Base-by-base conservation (phyloP, 805 yeast genomes). In the Jamesozyma gamospora region DNA sequence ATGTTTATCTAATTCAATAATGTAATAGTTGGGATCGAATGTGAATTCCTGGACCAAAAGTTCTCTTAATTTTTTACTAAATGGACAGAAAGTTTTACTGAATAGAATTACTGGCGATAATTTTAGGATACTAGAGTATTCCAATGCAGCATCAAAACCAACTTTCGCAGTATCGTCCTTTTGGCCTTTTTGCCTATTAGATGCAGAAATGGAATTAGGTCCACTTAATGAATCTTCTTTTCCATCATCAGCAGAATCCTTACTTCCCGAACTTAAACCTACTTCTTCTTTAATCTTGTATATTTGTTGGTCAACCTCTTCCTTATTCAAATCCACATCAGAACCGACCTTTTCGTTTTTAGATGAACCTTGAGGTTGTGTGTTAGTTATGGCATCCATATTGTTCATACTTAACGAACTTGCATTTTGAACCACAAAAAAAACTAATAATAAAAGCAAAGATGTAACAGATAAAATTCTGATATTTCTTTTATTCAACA, bases 1-100 rank as follows among this genome's bases (percentile, higher is more conserved):
- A 58, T 86, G 94, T 52, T 69, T 70, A 62, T 90, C 96, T 38
- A 90, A 68, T 56, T 90, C 97, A 14, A 90, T 84, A 39, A 83
- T 70, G 5, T 68, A 53, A 3, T 86, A 88, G 26, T 68, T 63
- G 4, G 97, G 98, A 3, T 72, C 69, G 44, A 90, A 75, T 37
- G 70, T 70, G 61, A 84, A 87, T 48, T 75, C 73, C 11, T 52
- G 43, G 9, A 34, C 36, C 34, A 90, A 66, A 33, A 88, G 64
- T 19, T 71, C 67, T 64, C 88, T 92, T 52, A 88, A 71, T 40
- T 67, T 69, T 53, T 71, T 73, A 16, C 94, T 82, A 60, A 68
- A 85, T 25, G 95, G 96, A 64, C 96, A 83, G 53, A 66, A 54
- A 4, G 65, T 62, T 48, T 69, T 70, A 37, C 71, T 64, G 49